These are phyloP conservation scores for Skeletonema grethae DNA, from an alignment of 108 stramenopile genomes.

Conservation along the genomic window DNA sequence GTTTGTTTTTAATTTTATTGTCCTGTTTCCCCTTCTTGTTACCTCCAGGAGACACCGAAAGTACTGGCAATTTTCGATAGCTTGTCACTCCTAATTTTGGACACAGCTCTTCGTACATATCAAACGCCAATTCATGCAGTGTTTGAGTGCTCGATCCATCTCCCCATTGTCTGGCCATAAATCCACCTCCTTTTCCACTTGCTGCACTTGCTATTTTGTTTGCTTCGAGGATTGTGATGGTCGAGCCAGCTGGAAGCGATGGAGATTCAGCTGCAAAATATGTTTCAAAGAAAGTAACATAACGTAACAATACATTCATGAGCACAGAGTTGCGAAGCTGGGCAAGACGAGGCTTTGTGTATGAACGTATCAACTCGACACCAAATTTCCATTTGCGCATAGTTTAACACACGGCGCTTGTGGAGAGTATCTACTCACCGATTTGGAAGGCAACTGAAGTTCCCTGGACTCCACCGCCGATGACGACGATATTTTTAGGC, in stretches of 20 bases:
- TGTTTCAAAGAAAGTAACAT: too few species aligned
- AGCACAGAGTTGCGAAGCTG: too few species aligned
- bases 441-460: slow-evolving; percentile 71
- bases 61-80: slow-evolving; percentile 83
- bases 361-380: too few species aligned
- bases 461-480: slow-evolving; percentile 90
- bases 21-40: slow-evolving; percentile 18
- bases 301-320: too few species aligned
- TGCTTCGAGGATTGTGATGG: slow-evolving; percentile 77
- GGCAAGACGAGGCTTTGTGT: too few species aligned
- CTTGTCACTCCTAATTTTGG: slow-evolving; percentile 55
- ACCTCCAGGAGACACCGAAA: slow-evolving; percentile 69
- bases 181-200: slow-evolving; percentile 90
- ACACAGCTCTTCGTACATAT: slow-evolving; percentile 82
- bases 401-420: too few species aligned
- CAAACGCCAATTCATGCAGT: slow-evolving; percentile 69
- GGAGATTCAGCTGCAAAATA: slow-evolving; percentile 23
- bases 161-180: slow-evolving; percentile 76
- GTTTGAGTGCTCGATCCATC: slow-evolving; percentile 22
- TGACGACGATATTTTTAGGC: slow-evolving; percentile 53
- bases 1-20: slow-evolving; percentile 27
- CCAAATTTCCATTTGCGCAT: too few species aligned
- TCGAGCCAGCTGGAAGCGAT: slow-evolving; percentile 24
- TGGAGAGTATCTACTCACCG: too few species aligned
- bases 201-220: slow-evolving; percentile 79